Base-by-base conservation (phyloP, 2,329 filamentous ascomycete species). In the Aspergillus novoparasiticus region DNA sequence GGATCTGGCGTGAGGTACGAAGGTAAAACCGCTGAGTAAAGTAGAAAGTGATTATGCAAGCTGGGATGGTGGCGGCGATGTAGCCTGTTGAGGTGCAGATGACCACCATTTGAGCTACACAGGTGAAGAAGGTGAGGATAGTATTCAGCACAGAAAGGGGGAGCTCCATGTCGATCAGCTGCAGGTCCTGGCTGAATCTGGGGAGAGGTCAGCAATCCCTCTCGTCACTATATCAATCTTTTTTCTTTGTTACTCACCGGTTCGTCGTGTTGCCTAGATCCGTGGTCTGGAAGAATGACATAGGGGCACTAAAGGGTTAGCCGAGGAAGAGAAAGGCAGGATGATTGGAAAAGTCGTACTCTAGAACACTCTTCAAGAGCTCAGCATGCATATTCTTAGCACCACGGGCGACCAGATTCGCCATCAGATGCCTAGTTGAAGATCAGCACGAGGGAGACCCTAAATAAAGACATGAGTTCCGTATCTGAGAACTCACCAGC, bases 11-110 rank as follows among this genome's bases (percentile, higher is more conserved):
- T 0, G 80, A 81, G 1, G 80, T 88, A 0, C 83, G 78, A 0
- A 89, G 78, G 64, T 88, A 88, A 56, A 86, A 82, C 53, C 75
- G 81, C 63, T 87, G 85, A 0, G 87, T 67, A 1, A 76, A 60
- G 51, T 80, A 87, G 1, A 86, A 64, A 0, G 81, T 61, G 0
- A 64, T 71, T 4, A 79, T 50, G 2, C 87, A 61, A 3, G 83
- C 73, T 0, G 84, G 84, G 54, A 86, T 23, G 6, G 54, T 28
- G 39, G 56, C 56, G 19, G 53, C 59, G n/a, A 64, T 43, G 23
- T 63, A 63, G 5, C 56, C 60, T 21, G 57, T 56, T 1, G 55
- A 41, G 9, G 60, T 48, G 21, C 41, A 56, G 4, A 63, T 36
- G 12, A 63, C 55, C 5, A 63, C 26, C 2, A 60, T 43, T 21